Base-by-base conservation (phyloP, 2,329 filamentous ascomycete genomes). In the Alternaria burnsii region DNA sequence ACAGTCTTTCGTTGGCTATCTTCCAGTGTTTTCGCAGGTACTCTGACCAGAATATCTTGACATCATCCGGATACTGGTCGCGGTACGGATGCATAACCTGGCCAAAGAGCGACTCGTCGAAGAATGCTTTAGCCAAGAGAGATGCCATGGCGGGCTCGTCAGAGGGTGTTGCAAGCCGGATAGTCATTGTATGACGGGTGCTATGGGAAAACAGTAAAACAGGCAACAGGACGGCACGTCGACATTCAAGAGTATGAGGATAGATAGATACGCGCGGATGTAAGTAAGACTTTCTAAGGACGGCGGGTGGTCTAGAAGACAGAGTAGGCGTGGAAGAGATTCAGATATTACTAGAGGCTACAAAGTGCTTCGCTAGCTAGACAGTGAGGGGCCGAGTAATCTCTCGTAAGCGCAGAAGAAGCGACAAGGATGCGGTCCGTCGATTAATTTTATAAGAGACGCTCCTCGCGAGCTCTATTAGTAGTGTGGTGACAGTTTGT, bases 71-170 rank as follows among this genome's bases (percentile, higher is more conserved):
- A 44, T 70, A 73, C 10, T 67, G 24, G 9, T 67, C 26, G 2
- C 72, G 71, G 30, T 69, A 34, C 0, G 74, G 75, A 59, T 76
- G 74, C 20, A 77, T 67, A 4, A 70, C 52, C 0, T 60, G 57
- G 38, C 71, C 75, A 26, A 71, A 72, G 20, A 75, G 66, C 26
- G 69, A 61, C 50, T 77, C 75, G n/a, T 75, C 61, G 58, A 72
- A 76, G 55, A 74, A 77, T 6, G 75, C 66, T 3, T 65, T 55
- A 14, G 64, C 44, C 38, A 66, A 67, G 42, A 75, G 46, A 18
- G 32, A 40, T 9, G 50, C 69, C 7, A 77, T 68, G 41, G 59
- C 47, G 5, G 61, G 52, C 38, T 71, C 63, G 36, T 74, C 72
- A 9, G 56, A 41, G 4, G 57, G 52, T 26, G 52, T 61, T 10